A percentile compares a stretch with the other conserved stretches of the same genome.
Conservation (phyloP, 768 basidiomycete species). For the Hypsizygus marmoreus region DNA sequence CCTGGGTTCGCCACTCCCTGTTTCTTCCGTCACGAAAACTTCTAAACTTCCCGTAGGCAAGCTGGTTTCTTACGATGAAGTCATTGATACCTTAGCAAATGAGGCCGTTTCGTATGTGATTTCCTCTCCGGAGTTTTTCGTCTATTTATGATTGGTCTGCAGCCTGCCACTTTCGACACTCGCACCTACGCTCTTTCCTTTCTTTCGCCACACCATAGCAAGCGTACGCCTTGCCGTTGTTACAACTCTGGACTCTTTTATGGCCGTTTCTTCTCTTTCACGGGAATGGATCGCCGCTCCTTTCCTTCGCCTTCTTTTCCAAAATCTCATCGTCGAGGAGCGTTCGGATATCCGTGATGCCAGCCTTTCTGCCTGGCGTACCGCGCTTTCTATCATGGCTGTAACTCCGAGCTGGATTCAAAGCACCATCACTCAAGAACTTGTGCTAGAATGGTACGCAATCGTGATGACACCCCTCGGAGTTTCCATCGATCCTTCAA, state of each 20-base stretch:
- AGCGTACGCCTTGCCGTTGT: slow-evolving; percentile 93
- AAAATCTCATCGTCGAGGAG: slow-evolving; percentile 93
- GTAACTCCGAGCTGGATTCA: slow-evolving; percentile 50
- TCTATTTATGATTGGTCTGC: slow-evolving; percentile 5
- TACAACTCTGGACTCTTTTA: slow-evolving; percentile 84
- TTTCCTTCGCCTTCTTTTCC: slow-evolving; percentile 85
- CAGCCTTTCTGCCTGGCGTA: slow-evolving; percentile 74
- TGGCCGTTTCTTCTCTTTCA: slow-evolving; percentile 72
- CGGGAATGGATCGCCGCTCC: slow-evolving; percentile 78
- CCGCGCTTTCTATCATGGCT: slow-evolving; percentile 61
- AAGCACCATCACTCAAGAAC: slow-evolving; percentile 53
- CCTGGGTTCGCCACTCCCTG: slow-evolving; percentile 56
- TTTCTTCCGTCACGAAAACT: not conserved
- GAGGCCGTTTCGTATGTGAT: slow-evolving; percentile 69
- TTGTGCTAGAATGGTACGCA: slow-evolving; percentile 82
- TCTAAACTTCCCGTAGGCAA: slow-evolving; percentile 53
- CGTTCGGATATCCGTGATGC: slow-evolving; percentile 78
- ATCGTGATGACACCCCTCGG: slow-evolving; percentile 91
- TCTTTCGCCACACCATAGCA: slow-evolving; percentile 95
- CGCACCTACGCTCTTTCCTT: slow-evolving; percentile 88
- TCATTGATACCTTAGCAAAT: slow-evolving; percentile 75
- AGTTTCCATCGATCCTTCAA: slow-evolving; percentile 64
- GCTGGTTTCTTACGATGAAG: slow-evolving; percentile 75
- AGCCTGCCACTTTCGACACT: slow-evolving; percentile 83
- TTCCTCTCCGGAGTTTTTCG: not conserved